Base-by-base conservation (phyloP, 768 basidiomycete genomes). In the Asterophora parasitica region DNA sequence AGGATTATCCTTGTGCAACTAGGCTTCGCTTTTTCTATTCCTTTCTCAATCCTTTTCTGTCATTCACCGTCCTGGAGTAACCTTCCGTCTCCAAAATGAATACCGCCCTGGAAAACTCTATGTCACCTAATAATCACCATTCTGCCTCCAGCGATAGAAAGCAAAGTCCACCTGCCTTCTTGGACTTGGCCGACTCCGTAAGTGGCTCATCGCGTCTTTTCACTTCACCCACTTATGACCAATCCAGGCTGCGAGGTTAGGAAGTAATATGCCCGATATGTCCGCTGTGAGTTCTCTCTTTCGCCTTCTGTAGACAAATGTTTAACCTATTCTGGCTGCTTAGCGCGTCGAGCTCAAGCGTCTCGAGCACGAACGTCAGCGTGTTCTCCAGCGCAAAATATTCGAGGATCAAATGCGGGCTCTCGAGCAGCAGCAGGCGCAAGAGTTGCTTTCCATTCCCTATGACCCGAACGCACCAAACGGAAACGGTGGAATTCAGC, bases 331-430 rank as follows among this genome's bases (percentile, higher is more conserved):
- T 28, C 44, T 51, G 11, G n/a, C 36, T 17, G 33, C 37, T n/a
- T 67, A 90, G 87, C 88, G 89, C 58, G 85, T 92, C 52, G 91
- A 94, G 64, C 75, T 92, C 61, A 96, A 93, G 65, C 87, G 92
- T 57, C 70, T 88, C 54, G 85, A 93, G 66, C 92, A 97, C 62
- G 92, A 96, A 67, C 83, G 89, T 43, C 90, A 93, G 68, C 90
- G 93, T 52, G 71, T 71, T 32, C 64, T 89, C 35, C 93, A 95
- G 64, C 85, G 92, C 62, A 87, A 83, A 67, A 69, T 90, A 59
- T 98, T 97, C 66, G 94, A 98, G 68, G 91, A 95, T 59, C 92
- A 96, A 70, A 96, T 96, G 94, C 85, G 87, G 46, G 83, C 77
- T 45, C 78, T 98, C 54, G 93, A 97, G 70, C 85, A 87, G 54